phyloP scores from a whole-genome alignment of 179 eudicot genomes.

The Spergularia azorica region DNA sequence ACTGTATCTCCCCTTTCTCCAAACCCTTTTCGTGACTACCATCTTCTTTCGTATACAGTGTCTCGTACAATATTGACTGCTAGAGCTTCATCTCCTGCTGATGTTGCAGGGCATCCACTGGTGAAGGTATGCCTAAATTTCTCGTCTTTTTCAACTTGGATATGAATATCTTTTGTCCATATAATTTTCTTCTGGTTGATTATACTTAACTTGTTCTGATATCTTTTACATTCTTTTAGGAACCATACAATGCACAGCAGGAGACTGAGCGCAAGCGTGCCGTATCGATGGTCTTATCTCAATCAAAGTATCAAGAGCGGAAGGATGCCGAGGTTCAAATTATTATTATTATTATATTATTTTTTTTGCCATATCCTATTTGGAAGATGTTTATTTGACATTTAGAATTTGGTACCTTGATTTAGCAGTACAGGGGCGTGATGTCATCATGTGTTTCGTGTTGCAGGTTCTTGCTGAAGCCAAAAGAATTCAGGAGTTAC shows the following conservation, averaged over 20 bases:
- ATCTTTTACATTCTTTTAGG: constrained; percentile 40
- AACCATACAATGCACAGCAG: constrained; percentile 77
- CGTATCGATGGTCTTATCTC: constrained; percentile 88
- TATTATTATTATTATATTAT: too few relatives aligned
- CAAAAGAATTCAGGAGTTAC: constrained; percentile 72
- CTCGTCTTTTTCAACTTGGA: neutral
- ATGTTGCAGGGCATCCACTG: constrained; percentile 76
- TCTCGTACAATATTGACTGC: constrained; percentile 68
- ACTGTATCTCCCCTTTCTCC: neutral
- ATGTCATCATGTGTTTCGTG: neutral
- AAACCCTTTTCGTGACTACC: constrained; percentile 3
- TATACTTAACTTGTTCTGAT: neutral
- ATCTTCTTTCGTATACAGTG: constrained; percentile 38
- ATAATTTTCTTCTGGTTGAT: neutral
- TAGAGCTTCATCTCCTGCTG: constrained; percentile 85
- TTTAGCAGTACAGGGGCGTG: neutral
- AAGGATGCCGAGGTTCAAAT: constrained; percentile 84
- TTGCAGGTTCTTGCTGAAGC: constrained; percentile 93
- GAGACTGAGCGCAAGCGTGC: constrained; percentile 94
- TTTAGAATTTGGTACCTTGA: constrained; percentile 6
- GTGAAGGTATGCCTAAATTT: constrained; percentile 55
- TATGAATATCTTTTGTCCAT: neutral
- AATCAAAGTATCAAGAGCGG: constrained; percentile 93
- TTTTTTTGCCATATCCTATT: constrained; percentile 12
- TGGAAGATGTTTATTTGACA: neutral